These are phyloP conservation scores for Cercospora berteroae DNA, from an alignment of 2,329 filamentous ascomycete species.

Conservation along the genomic window DNA sequence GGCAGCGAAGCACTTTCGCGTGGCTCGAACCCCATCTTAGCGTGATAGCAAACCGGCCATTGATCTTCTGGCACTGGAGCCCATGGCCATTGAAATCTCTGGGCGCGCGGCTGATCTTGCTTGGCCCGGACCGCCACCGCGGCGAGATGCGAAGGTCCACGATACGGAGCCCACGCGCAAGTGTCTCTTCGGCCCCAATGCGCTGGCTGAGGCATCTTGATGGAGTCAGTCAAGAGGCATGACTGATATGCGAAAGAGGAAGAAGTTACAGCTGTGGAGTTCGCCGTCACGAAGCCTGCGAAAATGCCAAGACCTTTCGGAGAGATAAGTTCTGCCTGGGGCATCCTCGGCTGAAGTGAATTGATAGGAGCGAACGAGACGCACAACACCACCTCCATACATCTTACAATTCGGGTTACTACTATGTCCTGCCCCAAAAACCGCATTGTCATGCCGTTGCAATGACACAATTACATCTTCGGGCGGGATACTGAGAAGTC, in stretches of 20 bases:
- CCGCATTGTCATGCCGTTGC: neutral
- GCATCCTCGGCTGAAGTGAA: neutral
- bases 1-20: constrained; percentile 8
- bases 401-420: neutral
- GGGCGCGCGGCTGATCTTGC: neutral
- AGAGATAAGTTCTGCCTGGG: neutral
- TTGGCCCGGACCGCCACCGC: neutral
- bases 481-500: neutral
- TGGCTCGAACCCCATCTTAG: constrained; percentile 1
- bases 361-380: neutral
- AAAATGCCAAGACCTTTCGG: neutral
- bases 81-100: constrained; percentile 4
- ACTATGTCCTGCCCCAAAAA: neutral
- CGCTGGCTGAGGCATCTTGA: neutral
- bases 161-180: neutral
- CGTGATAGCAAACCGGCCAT: constrained; percentile 9
- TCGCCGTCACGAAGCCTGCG: neutral
- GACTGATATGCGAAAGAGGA: neutral
- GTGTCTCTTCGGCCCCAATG: neutral
- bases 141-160: constrained; percentile 8
- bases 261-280: neutral
- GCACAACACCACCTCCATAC: neutral
- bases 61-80: neutral
- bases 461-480: neutral
- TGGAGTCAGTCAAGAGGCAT: neutral